Conservation (phyloP, 495 filamentous ascomycete genomes). For the Diplogelasinospora grovesii region DNA sequence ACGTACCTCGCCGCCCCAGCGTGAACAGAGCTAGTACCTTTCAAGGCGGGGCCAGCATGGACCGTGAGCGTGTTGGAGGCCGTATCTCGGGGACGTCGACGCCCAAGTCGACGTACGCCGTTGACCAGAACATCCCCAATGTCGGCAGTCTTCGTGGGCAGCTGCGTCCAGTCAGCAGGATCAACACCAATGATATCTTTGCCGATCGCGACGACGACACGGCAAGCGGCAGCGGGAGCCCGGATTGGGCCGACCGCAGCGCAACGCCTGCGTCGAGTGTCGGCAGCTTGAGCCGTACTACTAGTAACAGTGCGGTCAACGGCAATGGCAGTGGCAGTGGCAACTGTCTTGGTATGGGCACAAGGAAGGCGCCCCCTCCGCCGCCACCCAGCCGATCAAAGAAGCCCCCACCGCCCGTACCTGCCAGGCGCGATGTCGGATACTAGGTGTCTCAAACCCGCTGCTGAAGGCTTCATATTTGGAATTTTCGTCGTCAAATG, state of each 20-base stretch:
- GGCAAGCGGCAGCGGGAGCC: conserved; percentile 49
- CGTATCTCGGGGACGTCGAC: conserved; percentile 18
- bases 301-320: conserved; percentile 47
- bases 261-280: conserved; percentile 58
- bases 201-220: conserved; percentile 59
- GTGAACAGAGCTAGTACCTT: conserved; percentile 38
- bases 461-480: too few species aligned
- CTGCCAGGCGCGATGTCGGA: conserved; percentile 31
- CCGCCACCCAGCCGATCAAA: conserved; percentile 75
- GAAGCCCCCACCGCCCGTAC: conserved; percentile 66
- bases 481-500: too few species aligned
- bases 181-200: conserved; percentile 50
- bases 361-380: conserved; percentile 70
- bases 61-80: conserved; percentile 20
- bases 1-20: conserved; percentile 30
- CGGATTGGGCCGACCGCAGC: conserved; percentile 53
- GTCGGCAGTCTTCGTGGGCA: conserved; percentile 34
- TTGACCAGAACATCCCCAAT: conserved; percentile 23
- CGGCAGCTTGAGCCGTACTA: conserved; percentile 49
- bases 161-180: conserved; percentile 35
- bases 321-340: conserved; percentile 5
- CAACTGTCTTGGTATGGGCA: conserved; percentile 29
- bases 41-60: conserved; percentile 21
- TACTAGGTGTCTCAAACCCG: conserved; percentile 23
- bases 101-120: conserved; percentile 22